phyloP scores from a whole-genome alignment of 2,329 filamentous ascomycete genomes.

The Neofusicoccum cordaticola region DNA sequence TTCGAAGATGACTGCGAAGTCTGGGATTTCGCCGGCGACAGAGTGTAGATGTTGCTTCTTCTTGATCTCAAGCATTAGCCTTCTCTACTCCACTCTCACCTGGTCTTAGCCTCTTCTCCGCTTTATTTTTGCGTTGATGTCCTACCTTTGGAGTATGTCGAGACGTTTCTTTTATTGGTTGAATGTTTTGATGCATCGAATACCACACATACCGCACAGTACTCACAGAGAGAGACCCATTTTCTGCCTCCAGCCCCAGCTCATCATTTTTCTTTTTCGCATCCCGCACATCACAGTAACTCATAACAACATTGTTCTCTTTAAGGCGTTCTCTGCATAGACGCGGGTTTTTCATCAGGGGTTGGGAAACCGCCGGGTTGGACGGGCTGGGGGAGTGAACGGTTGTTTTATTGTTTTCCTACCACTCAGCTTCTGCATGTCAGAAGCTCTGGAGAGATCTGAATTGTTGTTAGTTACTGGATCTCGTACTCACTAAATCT shows the following conservation, averaged over 20 bases:
- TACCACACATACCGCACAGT: background rate
- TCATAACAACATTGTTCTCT: background rate
- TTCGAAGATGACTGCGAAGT: constrained; percentile 94
- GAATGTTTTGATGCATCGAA: constrained; percentile 3
- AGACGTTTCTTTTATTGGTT: background rate
- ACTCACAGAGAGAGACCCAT: background rate
- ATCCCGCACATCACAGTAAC: background rate
- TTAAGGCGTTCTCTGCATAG: constrained; percentile 1
- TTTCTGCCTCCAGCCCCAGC: no score
- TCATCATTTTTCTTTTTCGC: background rate
- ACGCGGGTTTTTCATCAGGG: background rate
- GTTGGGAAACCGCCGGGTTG: background rate
- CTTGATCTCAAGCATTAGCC: background rate
- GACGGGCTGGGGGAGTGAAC: background rate
- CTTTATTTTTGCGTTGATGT: constrained; percentile 1
- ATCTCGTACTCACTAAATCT: no score
- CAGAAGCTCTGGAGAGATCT: no score
- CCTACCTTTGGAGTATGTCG: background rate
- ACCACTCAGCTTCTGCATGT: no score
- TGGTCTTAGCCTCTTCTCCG: background rate
- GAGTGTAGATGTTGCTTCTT: constrained; percentile 38
- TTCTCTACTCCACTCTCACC: background rate
- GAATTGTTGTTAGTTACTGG: no score
- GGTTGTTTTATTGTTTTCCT: background rate
- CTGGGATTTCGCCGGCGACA: constrained; percentile 72